Base-by-base conservation (phyloP, 306 rosid genomes). In the Vigna angularis region DNA sequence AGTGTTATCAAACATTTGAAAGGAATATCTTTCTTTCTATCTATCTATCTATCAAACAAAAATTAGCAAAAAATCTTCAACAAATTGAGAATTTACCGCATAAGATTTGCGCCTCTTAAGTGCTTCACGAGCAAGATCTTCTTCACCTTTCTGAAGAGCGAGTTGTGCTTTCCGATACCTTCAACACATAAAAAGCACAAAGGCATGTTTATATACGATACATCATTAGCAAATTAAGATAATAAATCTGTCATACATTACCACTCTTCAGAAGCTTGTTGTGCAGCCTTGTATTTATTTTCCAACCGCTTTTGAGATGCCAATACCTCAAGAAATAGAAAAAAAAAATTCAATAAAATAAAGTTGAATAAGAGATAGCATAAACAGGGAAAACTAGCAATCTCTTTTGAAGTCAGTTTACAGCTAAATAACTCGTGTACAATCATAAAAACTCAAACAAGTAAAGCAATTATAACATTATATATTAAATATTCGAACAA, bases 41-140 rank as follows among this genome's bases (percentile, higher is more conserved):
- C 5, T 34, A 34, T 34, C 6, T 36, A 36, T 36, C 0, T 4
- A 34, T 49, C 44, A 66, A 24, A 82, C 50, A 13, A 42, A 61
- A 16, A 14, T 51, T 62, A 56, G 69, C 59, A 55, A 48, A 58
- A 58, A 55, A 30, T 4, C n/a, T 30, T 53, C 48, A 72, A 50
- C 18, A 66, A 75, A 74, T 76, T 32, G 65, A 81, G 70, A 65
- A 85, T 90, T 12, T 87, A 87, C 98, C 5, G 97, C 96, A 87
- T 83, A 92, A 70, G 98, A 92, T 88, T 94, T 94, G 61, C 97
- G 93, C 88, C 97, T 89, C 80, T 89, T 94, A 56, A 94, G 80
- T 66, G 98, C 98, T 89, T 94, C 98, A 42, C 98, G 98, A 71
- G 98, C 97, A 80, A 94, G 97, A 82, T 89, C 93, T 80, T 94